Evolutionary conservation across 2,329 filamentous ascomycete species (phyloP).

Genomic region (Lecanoromycetidae sp.): DNA sequence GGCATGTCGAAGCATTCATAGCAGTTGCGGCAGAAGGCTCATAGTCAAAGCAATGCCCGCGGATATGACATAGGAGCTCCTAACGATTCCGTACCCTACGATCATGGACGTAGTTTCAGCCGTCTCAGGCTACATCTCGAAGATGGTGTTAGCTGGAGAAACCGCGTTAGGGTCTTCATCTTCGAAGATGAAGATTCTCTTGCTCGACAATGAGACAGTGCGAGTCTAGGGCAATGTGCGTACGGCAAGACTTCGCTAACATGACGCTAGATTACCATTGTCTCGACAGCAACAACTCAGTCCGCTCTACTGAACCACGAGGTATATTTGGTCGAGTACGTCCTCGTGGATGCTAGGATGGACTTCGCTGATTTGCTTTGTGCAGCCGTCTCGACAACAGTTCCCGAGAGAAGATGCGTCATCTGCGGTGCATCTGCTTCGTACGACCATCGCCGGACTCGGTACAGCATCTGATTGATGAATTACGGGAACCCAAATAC

Average conservation of each 20-base stretch:
- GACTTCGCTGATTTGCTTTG: not conserved
- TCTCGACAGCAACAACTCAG: conserved; percentile 91
- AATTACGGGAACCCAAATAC: conserved; percentile 90
- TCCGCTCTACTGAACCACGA: conserved; percentile 91
- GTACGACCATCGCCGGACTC: conserved; percentile 84
- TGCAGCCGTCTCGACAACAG: conserved; percentile 67
- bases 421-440: conserved; percentile 86
- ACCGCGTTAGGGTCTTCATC: conserved; percentile 51
- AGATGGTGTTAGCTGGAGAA: conserved; percentile 84
- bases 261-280: conserved; percentile 56
- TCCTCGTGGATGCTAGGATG: not conserved
- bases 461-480: conserved; percentile 86
- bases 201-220: conserved; percentile 85
- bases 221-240: conserved; percentile 31
- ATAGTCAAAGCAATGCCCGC: too few species aligned
- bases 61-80: not conserved
- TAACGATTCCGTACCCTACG: not conserved
- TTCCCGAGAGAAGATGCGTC: conserved; percentile 91
- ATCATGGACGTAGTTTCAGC: conserved; percentile 89
- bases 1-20: too few species aligned
- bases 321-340: conserved; percentile 82
- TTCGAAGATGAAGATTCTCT: conserved; percentile 94
- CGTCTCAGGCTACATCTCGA: conserved; percentile 87
- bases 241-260: conserved; percentile 20
- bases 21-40: not conserved